A percentile compares a stretch with the other conserved stretches of the same genome.
phyloP scores from a whole-genome alignment of 495 filamentous ascomycete species.

The Penicillium fimorum region DNA sequence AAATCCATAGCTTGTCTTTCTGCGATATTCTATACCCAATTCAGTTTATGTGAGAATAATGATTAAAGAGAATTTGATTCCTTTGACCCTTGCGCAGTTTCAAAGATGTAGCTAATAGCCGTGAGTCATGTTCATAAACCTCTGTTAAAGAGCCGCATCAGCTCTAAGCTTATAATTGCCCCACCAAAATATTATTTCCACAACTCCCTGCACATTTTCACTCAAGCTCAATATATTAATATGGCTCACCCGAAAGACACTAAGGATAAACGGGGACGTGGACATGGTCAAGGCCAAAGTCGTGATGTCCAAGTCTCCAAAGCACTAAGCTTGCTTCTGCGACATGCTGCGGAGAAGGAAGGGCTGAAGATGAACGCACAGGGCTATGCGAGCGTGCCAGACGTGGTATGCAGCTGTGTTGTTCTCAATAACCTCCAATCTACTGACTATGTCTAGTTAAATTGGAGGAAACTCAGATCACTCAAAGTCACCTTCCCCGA shows the following conservation, averaged over 20 bases:
- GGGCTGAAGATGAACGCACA: constrained; percentile 71
- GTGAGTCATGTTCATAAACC: no score
- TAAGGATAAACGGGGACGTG: constrained; percentile 16
- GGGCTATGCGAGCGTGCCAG: constrained; percentile 75
- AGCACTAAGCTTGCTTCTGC: constrained; percentile 71
- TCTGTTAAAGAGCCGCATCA: not conserved
- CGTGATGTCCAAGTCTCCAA: constrained; percentile 73
- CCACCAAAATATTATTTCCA: not conserved
- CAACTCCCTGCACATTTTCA: not conserved
- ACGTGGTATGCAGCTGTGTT: constrained; percentile 59
- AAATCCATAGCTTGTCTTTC: constrained; percentile 2
- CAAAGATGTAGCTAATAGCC: no score
- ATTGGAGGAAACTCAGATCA: constrained; percentile 65
- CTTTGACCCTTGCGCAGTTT: not conserved
- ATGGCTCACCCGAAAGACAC: not conserved
- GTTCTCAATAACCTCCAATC: not conserved
- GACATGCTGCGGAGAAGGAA: constrained; percentile 80
- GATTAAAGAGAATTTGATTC: not conserved
- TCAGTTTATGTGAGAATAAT: not conserved
- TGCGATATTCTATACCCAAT: constrained; percentile 20
- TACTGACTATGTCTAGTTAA: constrained; percentile 50
- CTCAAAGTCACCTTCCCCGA: constrained; percentile 72
- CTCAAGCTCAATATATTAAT: not conserved
- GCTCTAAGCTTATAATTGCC: not conserved
- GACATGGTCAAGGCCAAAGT: constrained; percentile 26